A percentile compares a stretch with the other conserved stretches of the same genome.
Evolutionary conservation across 2,329 filamentous ascomycete species (phyloP).

Genomic region (Purpureocillium takamizusanense): DNA sequence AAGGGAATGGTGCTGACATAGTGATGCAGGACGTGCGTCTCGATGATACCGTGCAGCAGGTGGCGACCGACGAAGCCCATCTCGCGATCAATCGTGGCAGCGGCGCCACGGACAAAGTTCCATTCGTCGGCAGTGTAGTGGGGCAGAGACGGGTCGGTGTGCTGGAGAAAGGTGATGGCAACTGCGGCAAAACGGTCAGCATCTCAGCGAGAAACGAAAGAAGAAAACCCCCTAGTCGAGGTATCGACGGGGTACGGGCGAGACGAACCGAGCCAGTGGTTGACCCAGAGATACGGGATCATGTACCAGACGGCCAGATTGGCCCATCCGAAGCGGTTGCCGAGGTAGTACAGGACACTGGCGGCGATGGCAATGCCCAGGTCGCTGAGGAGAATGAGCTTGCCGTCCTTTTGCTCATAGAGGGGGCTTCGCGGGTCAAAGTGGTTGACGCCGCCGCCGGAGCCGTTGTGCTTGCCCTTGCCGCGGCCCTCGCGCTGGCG

Average conservation of each 20-base stretch:
- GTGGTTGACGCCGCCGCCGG: constrained; percentile 80
- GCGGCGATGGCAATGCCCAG: constrained; percentile 62
- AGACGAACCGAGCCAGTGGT: constrained; percentile 92
- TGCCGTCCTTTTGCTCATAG: constrained; percentile 85
- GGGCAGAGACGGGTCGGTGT: constrained; percentile 88
- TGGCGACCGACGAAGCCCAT: constrained; percentile 91
- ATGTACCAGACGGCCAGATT: constrained; percentile 95
- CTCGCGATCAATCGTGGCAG: constrained; percentile 93
- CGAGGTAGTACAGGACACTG: constrained; percentile 56
- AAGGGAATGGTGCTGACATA: constrained; percentile 95
- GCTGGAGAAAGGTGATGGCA: constrained; percentile 94
- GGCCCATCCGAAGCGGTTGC: constrained; percentile 68
- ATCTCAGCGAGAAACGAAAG: background rate
- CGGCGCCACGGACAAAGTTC: constrained; percentile 90
- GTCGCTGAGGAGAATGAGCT: constrained; percentile 80
- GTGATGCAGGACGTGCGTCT: constrained; percentile 97
- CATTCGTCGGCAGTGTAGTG: constrained; percentile 83
- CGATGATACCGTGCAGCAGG: constrained; percentile 90
- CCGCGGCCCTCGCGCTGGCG: constrained; percentile 88
- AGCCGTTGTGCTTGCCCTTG: constrained; percentile 82
- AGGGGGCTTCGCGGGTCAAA: constrained; percentile 82
- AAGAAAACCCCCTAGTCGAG: background rate
- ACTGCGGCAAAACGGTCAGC: constrained; percentile 45
- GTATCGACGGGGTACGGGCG: background rate
- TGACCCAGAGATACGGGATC: constrained; percentile 91